Percentiles rank a stretch among this genome's conserved stretches.
phyloP scores from a whole-genome alignment of 495 filamentous ascomycete genomes.

The Evansstolkia leycettana region DNA sequence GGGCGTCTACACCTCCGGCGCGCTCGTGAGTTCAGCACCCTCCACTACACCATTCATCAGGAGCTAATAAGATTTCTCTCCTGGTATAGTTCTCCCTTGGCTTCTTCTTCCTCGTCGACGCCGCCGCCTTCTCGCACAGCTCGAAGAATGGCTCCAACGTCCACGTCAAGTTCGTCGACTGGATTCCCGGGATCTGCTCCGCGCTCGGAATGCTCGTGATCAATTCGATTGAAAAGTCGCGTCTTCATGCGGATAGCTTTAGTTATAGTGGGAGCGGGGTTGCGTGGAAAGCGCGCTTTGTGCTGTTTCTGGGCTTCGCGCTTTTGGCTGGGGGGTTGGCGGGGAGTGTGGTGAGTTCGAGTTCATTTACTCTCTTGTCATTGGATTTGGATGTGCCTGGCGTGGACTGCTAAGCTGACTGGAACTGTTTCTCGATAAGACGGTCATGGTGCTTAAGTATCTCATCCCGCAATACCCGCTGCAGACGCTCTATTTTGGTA shows the following conservation, averaged over 20 bases:
- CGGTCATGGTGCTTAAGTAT: constrained; percentile 86
- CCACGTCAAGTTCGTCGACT: constrained; percentile 94
- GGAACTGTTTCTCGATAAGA: constrained; percentile 23
- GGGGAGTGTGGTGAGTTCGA: constrained; percentile 57
- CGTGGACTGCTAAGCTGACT: neutral
- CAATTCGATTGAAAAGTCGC: constrained; percentile 92
- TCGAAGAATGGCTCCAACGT: constrained; percentile 63
- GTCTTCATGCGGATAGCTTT: constrained; percentile 75
- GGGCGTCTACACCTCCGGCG: constrained; percentile 79
- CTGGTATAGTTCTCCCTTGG: constrained; percentile 76
- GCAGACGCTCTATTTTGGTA: constrained; percentile 83
- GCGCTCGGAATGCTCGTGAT: constrained; percentile 95
- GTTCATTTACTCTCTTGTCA: constrained; percentile 1
- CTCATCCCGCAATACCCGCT: constrained; percentile 65
- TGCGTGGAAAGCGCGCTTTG: constrained; percentile 91
- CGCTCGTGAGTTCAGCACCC: constrained; percentile 48
- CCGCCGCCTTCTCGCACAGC: constrained; percentile 75
- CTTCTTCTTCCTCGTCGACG: constrained; percentile 93
- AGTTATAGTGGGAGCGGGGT: constrained; percentile 77
- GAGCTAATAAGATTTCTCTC: neutral
- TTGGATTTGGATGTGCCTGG: neutral
- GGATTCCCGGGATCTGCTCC: constrained; percentile 94
- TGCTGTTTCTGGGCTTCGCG: constrained; percentile 93
- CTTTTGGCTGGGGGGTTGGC: constrained; percentile 89
- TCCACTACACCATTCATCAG: no score